Evolutionary conservation across 805 yeast species (phyloP).

Genomic region (Wickerhamomyces silvicola): DNA sequence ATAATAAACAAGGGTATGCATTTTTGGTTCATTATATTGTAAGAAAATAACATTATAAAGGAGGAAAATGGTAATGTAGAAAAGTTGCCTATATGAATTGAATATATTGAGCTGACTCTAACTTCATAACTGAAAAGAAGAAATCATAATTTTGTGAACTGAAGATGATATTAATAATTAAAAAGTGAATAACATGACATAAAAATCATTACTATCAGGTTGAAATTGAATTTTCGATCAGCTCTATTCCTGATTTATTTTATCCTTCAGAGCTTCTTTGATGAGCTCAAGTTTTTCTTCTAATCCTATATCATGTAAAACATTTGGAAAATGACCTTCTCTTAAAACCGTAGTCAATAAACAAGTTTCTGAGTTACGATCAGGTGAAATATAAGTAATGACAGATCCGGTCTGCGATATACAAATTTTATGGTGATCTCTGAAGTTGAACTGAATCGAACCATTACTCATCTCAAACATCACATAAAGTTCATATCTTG

Average conservation of each 20-base stretch:
- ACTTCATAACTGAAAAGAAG: too few relatives aligned
- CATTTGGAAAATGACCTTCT: constrained; percentile 40
- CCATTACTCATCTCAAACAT: constrained; percentile 94
- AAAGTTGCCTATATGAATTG: too few relatives aligned
- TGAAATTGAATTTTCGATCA: too few relatives aligned
- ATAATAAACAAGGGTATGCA: too few relatives aligned
- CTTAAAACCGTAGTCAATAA: constrained; percentile 44
- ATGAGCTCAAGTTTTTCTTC: constrained; percentile 46
- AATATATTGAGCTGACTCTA: too few relatives aligned
- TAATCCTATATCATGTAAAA: constrained; percentile 37
- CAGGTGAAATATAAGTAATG: constrained; percentile 77
- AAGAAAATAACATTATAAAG: too few relatives aligned
- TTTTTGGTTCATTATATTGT: too few relatives aligned
- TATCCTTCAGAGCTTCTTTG: constrained; percentile 55
- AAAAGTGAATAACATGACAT: too few relatives aligned
- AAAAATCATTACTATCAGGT: too few relatives aligned
- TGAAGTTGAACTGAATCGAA: constrained; percentile 88
- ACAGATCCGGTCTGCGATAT: constrained; percentile 69
- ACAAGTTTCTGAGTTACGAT: constrained; percentile 62
- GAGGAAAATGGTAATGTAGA: too few relatives aligned
- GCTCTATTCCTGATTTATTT: constrained; percentile 10
- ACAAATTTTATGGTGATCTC: constrained; percentile 88
- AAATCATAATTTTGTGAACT: too few relatives aligned
- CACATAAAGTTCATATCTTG: constrained; percentile 71
- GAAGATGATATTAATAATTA: too few relatives aligned